Evolutionary conservation across 2,329 filamentous ascomycete genomes (phyloP).

Genomic region (Pseudogymnoascus sp.): DNA sequence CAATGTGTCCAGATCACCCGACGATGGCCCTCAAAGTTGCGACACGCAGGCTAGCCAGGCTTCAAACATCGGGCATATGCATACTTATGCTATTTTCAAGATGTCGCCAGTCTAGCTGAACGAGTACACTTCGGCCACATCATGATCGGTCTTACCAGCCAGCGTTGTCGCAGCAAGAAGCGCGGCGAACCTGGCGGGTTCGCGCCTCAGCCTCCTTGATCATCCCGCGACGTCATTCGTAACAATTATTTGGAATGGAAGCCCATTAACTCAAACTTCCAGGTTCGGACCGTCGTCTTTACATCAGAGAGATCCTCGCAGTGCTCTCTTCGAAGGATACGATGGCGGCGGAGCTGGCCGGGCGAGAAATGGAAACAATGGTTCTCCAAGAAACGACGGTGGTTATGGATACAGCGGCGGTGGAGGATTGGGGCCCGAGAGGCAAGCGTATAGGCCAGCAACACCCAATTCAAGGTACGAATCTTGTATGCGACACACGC

Average conservation of each 20-base stretch:
- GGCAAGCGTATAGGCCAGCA: conserved; percentile 50
- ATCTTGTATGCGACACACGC: conserved; percentile 1
- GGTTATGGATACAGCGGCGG: conserved; percentile 45
- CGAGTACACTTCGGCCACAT: not conserved
- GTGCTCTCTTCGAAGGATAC: conserved; percentile 70
- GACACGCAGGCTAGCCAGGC: not conserved
- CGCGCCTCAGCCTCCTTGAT: not conserved
- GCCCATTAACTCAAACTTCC: conserved; percentile 7
- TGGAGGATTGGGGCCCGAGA: conserved; percentile 28
- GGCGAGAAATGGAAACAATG: conserved; percentile 12
- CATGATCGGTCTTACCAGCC: not conserved
- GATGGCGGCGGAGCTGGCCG: conserved; percentile 38
- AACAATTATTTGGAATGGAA: not conserved
- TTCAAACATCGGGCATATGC: not conserved
- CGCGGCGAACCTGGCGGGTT: not conserved
- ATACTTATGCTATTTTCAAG: not conserved
- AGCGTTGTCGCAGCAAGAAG: not conserved
- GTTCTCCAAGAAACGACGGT: conserved; percentile 23
- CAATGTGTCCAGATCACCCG: not conserved
- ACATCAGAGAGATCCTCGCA: conserved; percentile 66
- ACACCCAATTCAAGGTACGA: conserved; percentile 63
- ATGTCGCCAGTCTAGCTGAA: not conserved
- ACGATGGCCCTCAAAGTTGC: not conserved
- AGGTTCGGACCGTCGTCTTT: conserved; percentile 63
- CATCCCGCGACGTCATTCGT: not conserved